Conservation (phyloP, 345 rosid genomes). For the Bruguiera sexangula region DNA sequence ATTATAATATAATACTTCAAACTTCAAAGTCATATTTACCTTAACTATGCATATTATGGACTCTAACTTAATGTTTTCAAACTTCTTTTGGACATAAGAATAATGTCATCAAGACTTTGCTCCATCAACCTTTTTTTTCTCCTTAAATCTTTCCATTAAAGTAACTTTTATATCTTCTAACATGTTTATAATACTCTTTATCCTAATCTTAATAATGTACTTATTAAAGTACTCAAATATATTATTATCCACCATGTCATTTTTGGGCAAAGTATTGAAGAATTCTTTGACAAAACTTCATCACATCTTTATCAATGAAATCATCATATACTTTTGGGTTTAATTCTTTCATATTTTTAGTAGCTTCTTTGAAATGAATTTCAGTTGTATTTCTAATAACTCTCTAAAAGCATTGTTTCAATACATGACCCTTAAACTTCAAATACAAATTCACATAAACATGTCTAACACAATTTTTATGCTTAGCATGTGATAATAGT, state of each 20-base stretch:
- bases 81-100: too few relatives aligned
- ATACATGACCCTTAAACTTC: background rate
- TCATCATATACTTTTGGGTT: background rate
- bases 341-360: background rate
- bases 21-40: too few relatives aligned
- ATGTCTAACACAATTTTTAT: background rate
- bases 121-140: too few relatives aligned
- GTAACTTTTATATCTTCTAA: too few relatives aligned
- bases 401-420: background rate
- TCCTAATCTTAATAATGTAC: background rate
- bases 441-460: background rate
- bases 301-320: background rate
- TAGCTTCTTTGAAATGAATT: background rate
- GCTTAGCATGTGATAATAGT: background rate
- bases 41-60: too few relatives aligned
- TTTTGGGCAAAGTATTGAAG: background rate
- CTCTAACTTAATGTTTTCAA: too few relatives aligned
- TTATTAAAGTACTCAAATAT: background rate
- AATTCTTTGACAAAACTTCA: background rate
- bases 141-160: too few relatives aligned
- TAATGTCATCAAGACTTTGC: too few relatives aligned
- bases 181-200: too few relatives aligned
- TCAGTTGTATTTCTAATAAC: background rate
- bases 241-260: background rate
- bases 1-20: background rate